A percentile compares a stretch with the other conserved stretches of the same genome.
These are phyloP conservation scores for Brassica cretica DNA, from an alignment of 345 rosid genomes.

Conservation along the genomic window DNA sequence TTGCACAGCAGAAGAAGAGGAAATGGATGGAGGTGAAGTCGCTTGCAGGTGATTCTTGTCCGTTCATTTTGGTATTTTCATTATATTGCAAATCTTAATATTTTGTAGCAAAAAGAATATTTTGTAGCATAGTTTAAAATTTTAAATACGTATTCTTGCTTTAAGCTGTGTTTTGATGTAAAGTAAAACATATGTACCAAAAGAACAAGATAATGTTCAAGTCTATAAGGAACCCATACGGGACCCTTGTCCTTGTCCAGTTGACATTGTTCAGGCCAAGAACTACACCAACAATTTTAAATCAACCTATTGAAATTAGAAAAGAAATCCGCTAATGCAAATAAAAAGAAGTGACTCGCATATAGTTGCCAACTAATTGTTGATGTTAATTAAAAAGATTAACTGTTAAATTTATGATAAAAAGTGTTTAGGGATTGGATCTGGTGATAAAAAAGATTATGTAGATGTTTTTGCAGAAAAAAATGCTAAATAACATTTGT, in stretches of 20 bases:
- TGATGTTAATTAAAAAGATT: background rate
- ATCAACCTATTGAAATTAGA: background rate
- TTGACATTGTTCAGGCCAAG: background rate
- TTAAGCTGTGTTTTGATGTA: too few species aligned
- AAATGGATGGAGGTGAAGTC: constrained; percentile 59
- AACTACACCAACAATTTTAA: background rate
- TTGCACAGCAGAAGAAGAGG: constrained; percentile 66
- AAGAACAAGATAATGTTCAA: too few species aligned
- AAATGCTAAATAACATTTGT: background rate
- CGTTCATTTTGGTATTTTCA: constrained; percentile 1
- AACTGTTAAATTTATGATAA: background rate
- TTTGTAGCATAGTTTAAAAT: background rate
- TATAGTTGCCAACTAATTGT: background rate
- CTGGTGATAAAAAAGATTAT: background rate
- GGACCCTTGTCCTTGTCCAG: too few species aligned
- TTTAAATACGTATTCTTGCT: too few species aligned
- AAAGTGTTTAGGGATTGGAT: background rate
- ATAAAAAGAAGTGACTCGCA: background rate
- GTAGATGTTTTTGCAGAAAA: background rate
- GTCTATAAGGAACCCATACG: too few species aligned
- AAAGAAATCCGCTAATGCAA: background rate
- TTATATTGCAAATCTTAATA: background rate
- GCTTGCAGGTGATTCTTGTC: constrained; percentile 47
- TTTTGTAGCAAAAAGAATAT: background rate
- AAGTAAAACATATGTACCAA: too few species aligned